Evolutionary conservation across 495 filamentous ascomycete species (phyloP), one percentile per base, ranked within the genome.

Genomic region (Annulohypoxylon maeteangense): DNA sequence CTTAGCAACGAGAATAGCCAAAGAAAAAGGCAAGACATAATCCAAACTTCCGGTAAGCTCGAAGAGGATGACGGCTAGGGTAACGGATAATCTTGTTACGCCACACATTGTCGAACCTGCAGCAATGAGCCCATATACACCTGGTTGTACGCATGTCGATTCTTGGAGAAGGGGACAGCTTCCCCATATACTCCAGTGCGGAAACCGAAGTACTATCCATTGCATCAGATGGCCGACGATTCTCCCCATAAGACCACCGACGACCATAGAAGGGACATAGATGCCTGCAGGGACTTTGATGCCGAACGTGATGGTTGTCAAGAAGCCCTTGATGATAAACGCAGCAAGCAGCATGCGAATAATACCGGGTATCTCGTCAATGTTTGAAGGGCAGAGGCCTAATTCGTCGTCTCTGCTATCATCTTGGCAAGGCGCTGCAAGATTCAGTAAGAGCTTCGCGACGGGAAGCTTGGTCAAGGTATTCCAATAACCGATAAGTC

Each of bases 41-140:
- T 98, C 91, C 20, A 99, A 79, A 80, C 92, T 96, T 61, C 95
- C 95, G 0, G 95, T 99, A 53, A 99, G 81, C 77, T 99, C 95
- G 75, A 99, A 98, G 0, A 98, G 84, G 70, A 99, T 98, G 72
- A 99, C 93, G 11, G 93, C 93, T 0, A 99, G 87, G 1, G 95
- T 98, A 10, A 99, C 94, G 0, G 95, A 98, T 31, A 99, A 80
- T 31, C 95, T 87, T 11, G 95, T 99, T 6, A 98, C 95, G 55
- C 95, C 95, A 72, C 95, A 98, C 95, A 99, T 99, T 11, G 95
- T 97, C 12, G 94, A 93, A 18, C 95, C 95, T 53, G 95, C 95
- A 25, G 94, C 96, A 60, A 97, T 92, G 73, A 99, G 86, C 2
- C 93, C 95, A 78, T 99, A 99, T 0, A 99, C 93, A 12, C 95